Evolutionary conservation across 2,329 filamentous ascomycete genomes (phyloP).

Genomic region (Fusarium neocosmosporiellum): DNA sequence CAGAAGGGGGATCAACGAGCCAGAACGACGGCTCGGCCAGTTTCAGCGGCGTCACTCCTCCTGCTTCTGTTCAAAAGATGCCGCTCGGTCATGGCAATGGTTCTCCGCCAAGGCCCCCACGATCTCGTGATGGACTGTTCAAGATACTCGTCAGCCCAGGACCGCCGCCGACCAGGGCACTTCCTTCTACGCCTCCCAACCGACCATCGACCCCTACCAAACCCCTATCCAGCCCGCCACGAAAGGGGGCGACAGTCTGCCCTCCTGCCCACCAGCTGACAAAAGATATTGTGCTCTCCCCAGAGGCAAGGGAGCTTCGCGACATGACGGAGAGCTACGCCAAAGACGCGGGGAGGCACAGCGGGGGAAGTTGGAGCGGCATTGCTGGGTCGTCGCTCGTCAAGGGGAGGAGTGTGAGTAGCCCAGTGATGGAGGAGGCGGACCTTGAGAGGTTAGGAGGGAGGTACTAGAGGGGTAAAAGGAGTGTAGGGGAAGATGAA

Average conservation of each 20-base stretch:
- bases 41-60: slow-evolving; percentile 20
- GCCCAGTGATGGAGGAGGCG: slow-evolving; percentile 33
- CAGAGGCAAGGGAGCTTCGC: slow-evolving; percentile 44
- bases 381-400: slow-evolving; percentile 13
- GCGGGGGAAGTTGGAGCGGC: slow-evolving; percentile 50
- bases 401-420: slow-evolving; percentile 4
- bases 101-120: slow-evolving; percentile 26
- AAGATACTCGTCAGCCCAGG: slow-evolving; percentile 49
- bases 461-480: slow-evolving; percentile 29
- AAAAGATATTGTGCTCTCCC: slow-evolving; percentile 25
- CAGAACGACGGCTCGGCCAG: slow-evolving; percentile 1
- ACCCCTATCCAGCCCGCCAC: slow-evolving; percentile 9
- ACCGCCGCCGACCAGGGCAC: slow-evolving; percentile 58
- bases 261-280: slow-evolving; percentile 20
- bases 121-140: slow-evolving; percentile 18
- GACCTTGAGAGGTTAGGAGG: slow-evolving; percentile 46
- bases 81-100: slow-evolving; percentile 6
- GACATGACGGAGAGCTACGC: slow-evolving; percentile 48
- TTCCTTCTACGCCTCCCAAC: slow-evolving; percentile 42
- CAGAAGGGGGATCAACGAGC: slow-evolving; percentile 14
- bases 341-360: slow-evolving; percentile 39
- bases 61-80: slow-evolving; percentile 4
- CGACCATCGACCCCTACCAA: slow-evolving; percentile 27
- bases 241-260: slow-evolving; percentile 15
- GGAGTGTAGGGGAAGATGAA: not conserved